Evolutionary conservation across 2,329 filamentous ascomycete genomes (phyloP).

Genomic region (Cryphonectria naterciae): DNA sequence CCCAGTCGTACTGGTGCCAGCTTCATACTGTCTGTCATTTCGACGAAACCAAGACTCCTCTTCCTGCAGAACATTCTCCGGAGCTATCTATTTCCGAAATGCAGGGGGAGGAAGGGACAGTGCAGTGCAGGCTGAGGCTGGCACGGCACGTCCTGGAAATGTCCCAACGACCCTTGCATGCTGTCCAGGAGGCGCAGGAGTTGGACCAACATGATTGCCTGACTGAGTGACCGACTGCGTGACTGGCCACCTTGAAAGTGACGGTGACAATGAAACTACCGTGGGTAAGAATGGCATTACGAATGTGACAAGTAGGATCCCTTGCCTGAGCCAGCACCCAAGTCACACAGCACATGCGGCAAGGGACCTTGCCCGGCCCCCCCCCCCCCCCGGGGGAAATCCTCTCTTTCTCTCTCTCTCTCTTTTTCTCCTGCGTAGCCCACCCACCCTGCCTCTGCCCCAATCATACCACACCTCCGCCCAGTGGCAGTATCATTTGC

Average conservation of each 20-base stretch:
- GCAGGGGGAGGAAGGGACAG: not conserved
- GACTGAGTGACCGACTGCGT: not conserved
- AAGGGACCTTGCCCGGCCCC: not conserved
- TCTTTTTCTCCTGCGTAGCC: not conserved
- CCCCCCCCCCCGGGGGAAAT: no score
- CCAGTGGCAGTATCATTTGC: not conserved
- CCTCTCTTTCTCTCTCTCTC: no score
- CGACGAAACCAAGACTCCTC: no score
- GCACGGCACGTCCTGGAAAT: no score
- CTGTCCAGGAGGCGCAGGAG: not conserved
- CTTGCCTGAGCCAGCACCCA: not conserved
- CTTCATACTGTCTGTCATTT: no score
- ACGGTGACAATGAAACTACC: not conserved
- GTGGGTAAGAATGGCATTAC: not conserved
- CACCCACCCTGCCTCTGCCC: no score
- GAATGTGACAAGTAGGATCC: not conserved
- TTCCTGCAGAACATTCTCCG: not conserved
- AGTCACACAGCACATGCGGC: not conserved
- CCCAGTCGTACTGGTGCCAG: no score
- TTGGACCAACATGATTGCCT: not conserved
- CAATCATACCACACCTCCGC: not conserved
- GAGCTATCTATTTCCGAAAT: not conserved
- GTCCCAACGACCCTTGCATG: not conserved
- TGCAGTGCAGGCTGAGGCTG: not conserved
- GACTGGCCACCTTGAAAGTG: not conserved